Base-by-base conservation (phyloP, 1,284 basidiomycete species). In the Paramarasmius palmivorus region DNA sequence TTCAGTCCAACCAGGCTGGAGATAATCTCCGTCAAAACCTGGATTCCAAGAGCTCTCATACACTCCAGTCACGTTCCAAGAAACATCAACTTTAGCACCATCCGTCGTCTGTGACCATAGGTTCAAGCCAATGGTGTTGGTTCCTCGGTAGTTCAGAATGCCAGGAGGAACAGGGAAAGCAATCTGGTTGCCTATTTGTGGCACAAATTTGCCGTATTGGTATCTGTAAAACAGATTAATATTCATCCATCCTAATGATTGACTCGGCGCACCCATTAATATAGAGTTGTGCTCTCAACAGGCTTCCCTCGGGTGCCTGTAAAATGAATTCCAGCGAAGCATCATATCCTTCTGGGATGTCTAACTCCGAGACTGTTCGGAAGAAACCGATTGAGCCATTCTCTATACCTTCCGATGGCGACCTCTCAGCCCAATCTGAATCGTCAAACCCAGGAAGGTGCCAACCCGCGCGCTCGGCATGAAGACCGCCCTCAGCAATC, bases 241-340 rank as follows among this genome's bases (percentile, higher is more conserved):
- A 38, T 19, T n/a, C 14, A 44, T n/a, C 17, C n/a, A 38, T 10
- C 29, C 22, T 15, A 29, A 38, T 34, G 14, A 81, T 81, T 66
- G 78, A 17, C n/a, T 35, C 74, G 83, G 19, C 39, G 39, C 83
- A 84, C 10, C 82, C 82, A 57, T 84, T 85, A 48, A 85, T 78
- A 54, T 79, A 84, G 42, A 86, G 55, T 25, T 78, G 66, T 3
- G 81, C 80, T 25, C 84, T 75, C 58, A 83, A 85, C 29, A 77
- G 69, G 52, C 75, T 68, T 23, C 54, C 61, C 25, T 57, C 56
- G 9, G 63, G 62, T 9, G 68, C 62, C 37, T 80, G 76, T 57
- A 83, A 83, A 19, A 71, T 72, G 61, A 83, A 82, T 23, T 76
- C 79, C 54, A 82, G 67, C 35, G 72, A 68, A 12, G 74, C 70